Conservation (phyloP, 208 protist species). For the Strigomonas galati region DNA sequence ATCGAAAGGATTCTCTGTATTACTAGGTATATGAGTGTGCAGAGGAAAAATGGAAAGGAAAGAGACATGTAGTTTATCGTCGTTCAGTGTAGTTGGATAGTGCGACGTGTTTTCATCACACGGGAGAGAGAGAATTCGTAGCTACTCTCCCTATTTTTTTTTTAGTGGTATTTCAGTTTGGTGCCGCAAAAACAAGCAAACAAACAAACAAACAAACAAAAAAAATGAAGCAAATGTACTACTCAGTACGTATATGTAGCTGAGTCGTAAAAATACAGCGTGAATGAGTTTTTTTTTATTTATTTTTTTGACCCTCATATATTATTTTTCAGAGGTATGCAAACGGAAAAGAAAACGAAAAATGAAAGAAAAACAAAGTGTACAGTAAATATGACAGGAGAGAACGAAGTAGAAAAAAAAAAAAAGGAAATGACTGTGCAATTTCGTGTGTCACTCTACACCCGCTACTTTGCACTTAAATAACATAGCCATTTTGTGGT, state of each 20-base stretch:
- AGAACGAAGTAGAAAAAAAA: slow-evolving; percentile 2
- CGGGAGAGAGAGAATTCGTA: too few species aligned
- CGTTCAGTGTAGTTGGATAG: too few species aligned
- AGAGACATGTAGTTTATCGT: not conserved
- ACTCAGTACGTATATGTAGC: not conserved
- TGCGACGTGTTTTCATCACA: too few species aligned
- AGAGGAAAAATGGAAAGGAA: not conserved
- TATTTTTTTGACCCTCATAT: too few species aligned
- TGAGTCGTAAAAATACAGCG: not conserved
- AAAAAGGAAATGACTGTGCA: slow-evolving; percentile 11
- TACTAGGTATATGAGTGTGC: not conserved
- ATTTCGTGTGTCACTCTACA: not conserved
- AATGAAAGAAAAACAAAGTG: slow-evolving; percentile 11
- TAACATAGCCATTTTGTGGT: not conserved
- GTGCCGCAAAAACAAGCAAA: too few species aligned
- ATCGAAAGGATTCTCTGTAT: not conserved
- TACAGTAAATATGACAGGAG: slow-evolving; percentile 6
- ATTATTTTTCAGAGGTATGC: not conserved
- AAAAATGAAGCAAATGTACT: not conserved
- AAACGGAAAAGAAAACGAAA: not conserved
- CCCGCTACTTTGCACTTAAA: too few species aligned
- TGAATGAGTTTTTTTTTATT: not conserved
- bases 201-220: not conserved
- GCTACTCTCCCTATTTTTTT: too few species aligned
- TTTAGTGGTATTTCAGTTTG: too few species aligned